Conservation (phyloP, 75 land plant genomes). For the Isoetes taiwanensis region DNA sequence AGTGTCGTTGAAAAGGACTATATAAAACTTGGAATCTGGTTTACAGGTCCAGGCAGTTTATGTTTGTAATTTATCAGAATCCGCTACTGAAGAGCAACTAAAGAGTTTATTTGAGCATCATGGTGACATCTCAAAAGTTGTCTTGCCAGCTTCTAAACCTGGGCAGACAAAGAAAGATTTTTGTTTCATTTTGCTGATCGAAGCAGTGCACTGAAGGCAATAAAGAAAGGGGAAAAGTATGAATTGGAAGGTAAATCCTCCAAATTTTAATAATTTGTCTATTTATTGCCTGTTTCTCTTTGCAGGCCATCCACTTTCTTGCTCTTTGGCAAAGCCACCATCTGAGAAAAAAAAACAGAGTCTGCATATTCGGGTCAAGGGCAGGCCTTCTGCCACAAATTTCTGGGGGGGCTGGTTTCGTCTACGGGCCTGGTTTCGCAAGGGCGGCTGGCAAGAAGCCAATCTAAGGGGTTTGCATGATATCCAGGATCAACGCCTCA, state of each 20-base stretch:
- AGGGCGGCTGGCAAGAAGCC: too few relatives aligned
- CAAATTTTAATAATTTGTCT: neutral
- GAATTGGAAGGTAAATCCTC: slow-evolving; percentile 61
- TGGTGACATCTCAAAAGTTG: slow-evolving; percentile 83
- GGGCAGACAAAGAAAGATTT: slow-evolving; percentile 76
- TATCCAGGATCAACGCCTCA: too few relatives aligned
- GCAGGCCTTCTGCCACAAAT: slow-evolving; percentile 36
- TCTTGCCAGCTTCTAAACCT: slow-evolving; percentile 62
- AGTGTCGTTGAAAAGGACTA: neutral
- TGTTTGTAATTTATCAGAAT: slow-evolving; percentile 71
- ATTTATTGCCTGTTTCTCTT: too few relatives aligned
- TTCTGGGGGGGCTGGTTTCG: slow-evolving; percentile 49
- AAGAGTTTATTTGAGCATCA: slow-evolving; percentile 57
- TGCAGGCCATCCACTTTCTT: slow-evolving; percentile 63
- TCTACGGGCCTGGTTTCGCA: too few relatives aligned
- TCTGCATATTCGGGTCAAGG: slow-evolving; percentile 29
- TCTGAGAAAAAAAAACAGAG: slow-evolving; percentile 52
- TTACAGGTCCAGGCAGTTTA: slow-evolving; percentile 75
- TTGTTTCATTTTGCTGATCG: slow-evolving; percentile 84
- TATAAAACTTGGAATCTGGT: too few relatives aligned
- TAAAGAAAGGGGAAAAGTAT: slow-evolving; percentile 70
- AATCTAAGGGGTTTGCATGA: too few relatives aligned
- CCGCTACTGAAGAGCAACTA: slow-evolving; percentile 58
- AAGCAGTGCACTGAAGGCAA: slow-evolving; percentile 75
- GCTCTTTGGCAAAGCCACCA: slow-evolving; percentile 84